phyloP scores from a whole-genome alignment of 1,284 basidiomycete species.

The Tilletia indica region DNA sequence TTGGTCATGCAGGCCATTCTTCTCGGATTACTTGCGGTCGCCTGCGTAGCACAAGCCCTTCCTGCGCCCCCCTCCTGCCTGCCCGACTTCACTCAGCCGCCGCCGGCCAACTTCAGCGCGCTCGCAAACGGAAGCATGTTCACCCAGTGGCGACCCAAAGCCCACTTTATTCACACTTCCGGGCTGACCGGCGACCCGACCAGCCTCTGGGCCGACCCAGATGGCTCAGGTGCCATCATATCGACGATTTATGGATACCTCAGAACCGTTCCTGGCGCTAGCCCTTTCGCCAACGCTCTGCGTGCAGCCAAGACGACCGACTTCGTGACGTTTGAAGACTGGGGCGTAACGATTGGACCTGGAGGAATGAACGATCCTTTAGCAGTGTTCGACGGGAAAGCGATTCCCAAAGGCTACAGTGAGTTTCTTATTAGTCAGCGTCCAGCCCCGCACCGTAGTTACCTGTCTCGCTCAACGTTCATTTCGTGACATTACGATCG shows the following conservation, averaged over 20 bases:
- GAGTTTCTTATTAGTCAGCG: background rate
- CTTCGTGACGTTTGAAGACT: slow-evolving; percentile 26
- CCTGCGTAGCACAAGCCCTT: too few species aligned
- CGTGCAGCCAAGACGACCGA: slow-evolving; percentile 27
- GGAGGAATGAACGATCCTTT: slow-evolving; percentile 29
- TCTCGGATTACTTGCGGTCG: too few species aligned
- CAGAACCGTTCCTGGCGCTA: slow-evolving; percentile 17
- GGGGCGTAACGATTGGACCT: slow-evolving; percentile 27
- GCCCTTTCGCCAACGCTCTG: slow-evolving; percentile 23
- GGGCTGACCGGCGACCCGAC: slow-evolving; percentile 32
- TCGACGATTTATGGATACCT: slow-evolving; percentile 29
- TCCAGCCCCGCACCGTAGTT: too few species aligned
- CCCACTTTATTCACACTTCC: slow-evolving; percentile 33
- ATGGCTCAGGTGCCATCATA: slow-evolving; percentile 23
- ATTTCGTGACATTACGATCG: background rate
- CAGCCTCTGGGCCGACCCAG: slow-evolving; percentile 26
- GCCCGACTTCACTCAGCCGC: slow-evolving; percentile 26
- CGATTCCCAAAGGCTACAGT: slow-evolving; percentile 26
- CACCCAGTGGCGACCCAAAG: slow-evolving; percentile 30
- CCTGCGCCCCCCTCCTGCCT: background rate
- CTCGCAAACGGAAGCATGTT: slow-evolving; percentile 30
- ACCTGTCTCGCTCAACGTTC: too few species aligned
- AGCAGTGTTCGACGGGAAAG: slow-evolving; percentile 31
- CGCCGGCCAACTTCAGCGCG: slow-evolving; percentile 26
- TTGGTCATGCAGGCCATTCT: too few species aligned